Evolutionary conservation across 2,329 filamentous ascomycete genomes (phyloP).

Genomic region (Torrubiella hemipterigena): DNA sequence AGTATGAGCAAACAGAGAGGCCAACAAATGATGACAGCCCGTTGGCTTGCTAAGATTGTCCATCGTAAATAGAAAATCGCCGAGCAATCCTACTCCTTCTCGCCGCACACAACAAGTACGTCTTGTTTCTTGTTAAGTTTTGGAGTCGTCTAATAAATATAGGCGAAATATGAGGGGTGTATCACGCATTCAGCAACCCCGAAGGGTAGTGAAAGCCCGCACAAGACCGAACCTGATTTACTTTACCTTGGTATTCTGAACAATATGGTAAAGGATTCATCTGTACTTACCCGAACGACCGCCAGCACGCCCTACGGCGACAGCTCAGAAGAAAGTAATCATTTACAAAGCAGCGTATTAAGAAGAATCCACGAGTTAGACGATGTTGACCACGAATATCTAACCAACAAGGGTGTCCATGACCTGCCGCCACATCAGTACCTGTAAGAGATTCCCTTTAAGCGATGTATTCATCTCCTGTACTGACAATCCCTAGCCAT

Average conservation of each 20-base stretch:
- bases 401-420: slow-evolving; percentile 1
- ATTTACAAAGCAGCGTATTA: too few relatives aligned
- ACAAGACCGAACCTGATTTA: neutral
- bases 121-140: neutral
- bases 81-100: too few relatives aligned
- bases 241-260: neutral
- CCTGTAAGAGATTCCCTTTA: too few relatives aligned
- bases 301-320: neutral
- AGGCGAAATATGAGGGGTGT: neutral
- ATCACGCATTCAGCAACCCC: neutral
- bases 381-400: slow-evolving; percentile 3
- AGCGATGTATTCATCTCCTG: neutral
- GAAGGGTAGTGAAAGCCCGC: too few relatives aligned
- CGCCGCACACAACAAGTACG: too few relatives aligned
- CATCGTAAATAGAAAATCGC: too few relatives aligned
- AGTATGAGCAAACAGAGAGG: neutral
- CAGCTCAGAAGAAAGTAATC: too few relatives aligned
- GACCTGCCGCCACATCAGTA: slow-evolving; percentile 1
- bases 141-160: neutral
- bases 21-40: neutral
- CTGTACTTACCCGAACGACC: neutral
- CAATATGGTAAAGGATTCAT: too few relatives aligned
- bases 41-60: neutral
- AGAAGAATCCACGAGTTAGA: neutral
- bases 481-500: neutral